phyloP scores from a whole-genome alignment of 192 early-diverging fungal genomes.

The Gonapodya sp. region DNA sequence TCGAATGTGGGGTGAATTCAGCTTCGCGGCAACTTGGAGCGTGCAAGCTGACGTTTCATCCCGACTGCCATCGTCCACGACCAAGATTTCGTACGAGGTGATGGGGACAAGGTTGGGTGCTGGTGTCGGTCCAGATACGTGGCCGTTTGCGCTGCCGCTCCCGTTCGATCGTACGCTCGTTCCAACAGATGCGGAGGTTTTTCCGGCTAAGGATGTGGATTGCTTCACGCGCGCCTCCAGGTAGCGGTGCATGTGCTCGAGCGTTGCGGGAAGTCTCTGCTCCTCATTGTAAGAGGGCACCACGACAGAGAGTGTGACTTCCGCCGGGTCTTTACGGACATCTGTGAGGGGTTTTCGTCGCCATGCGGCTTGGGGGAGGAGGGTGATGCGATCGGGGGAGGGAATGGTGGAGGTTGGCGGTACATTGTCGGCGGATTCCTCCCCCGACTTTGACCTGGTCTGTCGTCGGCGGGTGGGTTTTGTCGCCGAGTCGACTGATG shows the following conservation, averaged over 20 bases:
- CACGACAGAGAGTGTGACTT: constrained; percentile 60
- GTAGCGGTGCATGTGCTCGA: constrained; percentile 66
- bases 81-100: constrained; percentile 74
- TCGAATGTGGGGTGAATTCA: constrained; percentile 42
- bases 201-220: background rate
- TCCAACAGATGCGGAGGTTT: no score
- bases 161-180: no score
- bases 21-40: constrained; percentile 39
- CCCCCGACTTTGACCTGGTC: background rate
- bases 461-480: background rate
- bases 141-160: background rate
- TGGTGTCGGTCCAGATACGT: background rate
- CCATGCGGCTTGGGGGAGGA: no score
- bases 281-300: constrained; percentile 91
- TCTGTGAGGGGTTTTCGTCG: constrained; percentile 26
- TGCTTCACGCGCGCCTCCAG: constrained; percentile 35
- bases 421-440: background rate
- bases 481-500: background rate
- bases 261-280: constrained; percentile 70
- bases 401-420: background rate
- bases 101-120: background rate
- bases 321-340: constrained; percentile 28
- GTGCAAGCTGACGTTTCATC: constrained; percentile 68
- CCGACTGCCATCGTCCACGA: constrained; percentile 86
- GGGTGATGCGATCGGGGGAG: background rate